These are phyloP conservation scores for Favolaschia claudopus DNA, from an alignment of 768 basidiomycete genomes.

Conservation along the genomic window DNA sequence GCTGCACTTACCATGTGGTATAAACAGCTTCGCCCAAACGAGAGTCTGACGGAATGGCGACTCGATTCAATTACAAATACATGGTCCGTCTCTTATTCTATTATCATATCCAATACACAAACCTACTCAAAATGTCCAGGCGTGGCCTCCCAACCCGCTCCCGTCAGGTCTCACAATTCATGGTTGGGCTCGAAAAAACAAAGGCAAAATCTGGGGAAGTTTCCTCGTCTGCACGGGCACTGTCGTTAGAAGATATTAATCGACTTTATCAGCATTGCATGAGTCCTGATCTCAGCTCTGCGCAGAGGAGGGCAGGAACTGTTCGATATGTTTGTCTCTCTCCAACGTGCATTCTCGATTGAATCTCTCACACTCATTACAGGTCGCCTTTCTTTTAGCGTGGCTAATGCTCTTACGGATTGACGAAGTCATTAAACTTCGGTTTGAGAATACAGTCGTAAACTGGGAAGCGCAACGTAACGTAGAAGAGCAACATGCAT, in stretches of 20 bases:
- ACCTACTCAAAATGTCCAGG: constrained; percentile 10
- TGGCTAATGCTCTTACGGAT: constrained; percentile 27
- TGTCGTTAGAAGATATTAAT: constrained; percentile 25
- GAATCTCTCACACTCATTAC: background rate
- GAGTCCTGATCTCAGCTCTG: background rate
- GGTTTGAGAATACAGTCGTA: constrained; percentile 27
- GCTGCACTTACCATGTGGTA: constrained; percentile 28
- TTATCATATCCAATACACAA: background rate
- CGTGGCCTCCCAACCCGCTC: constrained; percentile 24
- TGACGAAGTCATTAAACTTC: constrained; percentile 21
- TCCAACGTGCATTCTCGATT: too few species aligned
- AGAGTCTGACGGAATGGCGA: constrained; percentile 20
- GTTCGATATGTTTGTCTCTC: constrained; percentile 17
- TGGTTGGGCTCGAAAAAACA: constrained; percentile 29
- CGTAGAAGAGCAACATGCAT: too few species aligned
- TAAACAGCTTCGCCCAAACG: constrained; percentile 2
- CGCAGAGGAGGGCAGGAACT: background rate
- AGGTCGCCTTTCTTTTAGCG: constrained; percentile 27
- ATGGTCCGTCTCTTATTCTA: background rate
- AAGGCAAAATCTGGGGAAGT: constrained; percentile 26
- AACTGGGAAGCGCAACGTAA: too few species aligned
- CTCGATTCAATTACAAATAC: constrained; percentile 5
- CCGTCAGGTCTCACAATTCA: constrained; percentile 27
- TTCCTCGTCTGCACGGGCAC: constrained; percentile 26
- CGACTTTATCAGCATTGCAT: constrained; percentile 24